phyloP scores from a whole-genome alignment of 345 rosid species.

The Gossypioides kirkii region DNA sequence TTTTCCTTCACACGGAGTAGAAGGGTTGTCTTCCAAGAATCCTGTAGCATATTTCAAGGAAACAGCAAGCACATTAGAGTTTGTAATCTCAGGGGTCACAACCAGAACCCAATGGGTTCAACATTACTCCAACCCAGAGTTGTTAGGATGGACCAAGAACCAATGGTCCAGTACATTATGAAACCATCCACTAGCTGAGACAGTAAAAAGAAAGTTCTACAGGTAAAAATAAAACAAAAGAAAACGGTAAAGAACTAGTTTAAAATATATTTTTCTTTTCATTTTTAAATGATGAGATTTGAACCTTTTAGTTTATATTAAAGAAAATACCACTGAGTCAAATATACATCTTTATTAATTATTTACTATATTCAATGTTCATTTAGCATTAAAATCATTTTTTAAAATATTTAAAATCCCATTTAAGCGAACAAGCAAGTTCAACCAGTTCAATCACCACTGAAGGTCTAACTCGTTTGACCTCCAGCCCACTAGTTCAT shows the following conservation, averaged over 20 bases:
- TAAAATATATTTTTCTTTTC: no score
- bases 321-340: not conserved
- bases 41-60: constrained; percentile 34
- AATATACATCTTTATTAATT: not conserved
- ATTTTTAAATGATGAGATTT: not conserved
- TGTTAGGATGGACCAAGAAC: not conserved
- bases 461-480: not conserved
- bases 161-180: not conserved
- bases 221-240: no score
- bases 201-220: no score
- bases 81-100: not conserved
- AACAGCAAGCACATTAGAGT: constrained; percentile 1
- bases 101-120: not conserved
- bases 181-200: no score
- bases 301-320: not conserved
- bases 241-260: no score
- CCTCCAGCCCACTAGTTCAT: not conserved
- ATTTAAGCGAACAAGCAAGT: not conserved
- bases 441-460: not conserved
- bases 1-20: constrained; percentile 93
- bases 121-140: not conserved
- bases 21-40: constrained; percentile 93
- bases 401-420: not conserved
- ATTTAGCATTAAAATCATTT: not conserved
- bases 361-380: not conserved